These are phyloP conservation scores for Periconia digitata DNA, from an alignment of 2,329 filamentous ascomycete species.

Conservation along the genomic window DNA sequence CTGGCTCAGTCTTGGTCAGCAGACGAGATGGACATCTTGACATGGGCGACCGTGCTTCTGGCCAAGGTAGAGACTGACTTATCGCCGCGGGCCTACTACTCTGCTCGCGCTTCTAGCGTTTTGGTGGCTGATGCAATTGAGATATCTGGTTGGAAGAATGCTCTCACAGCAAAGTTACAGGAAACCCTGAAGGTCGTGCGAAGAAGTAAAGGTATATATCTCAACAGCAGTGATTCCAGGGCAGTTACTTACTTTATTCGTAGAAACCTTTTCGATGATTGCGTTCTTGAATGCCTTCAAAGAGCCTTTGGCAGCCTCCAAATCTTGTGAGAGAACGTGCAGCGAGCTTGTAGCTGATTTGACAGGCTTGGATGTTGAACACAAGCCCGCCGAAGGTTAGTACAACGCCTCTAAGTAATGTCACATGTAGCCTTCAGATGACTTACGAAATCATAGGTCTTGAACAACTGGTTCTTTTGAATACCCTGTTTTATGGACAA, in stretches of 20 bases:
- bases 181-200: constrained; percentile 36
- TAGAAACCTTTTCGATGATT: constrained; percentile 50
- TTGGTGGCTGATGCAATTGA: constrained; percentile 46
- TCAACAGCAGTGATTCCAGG: not conserved
- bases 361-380: constrained; percentile 55
- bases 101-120: constrained; percentile 42
- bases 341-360: constrained; percentile 63
- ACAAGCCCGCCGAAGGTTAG: constrained; percentile 47
- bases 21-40: constrained; percentile 22
- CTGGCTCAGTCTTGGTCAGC: constrained; percentile 17
- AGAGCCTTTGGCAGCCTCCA: constrained; percentile 51
- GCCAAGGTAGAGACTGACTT: constrained; percentile 19
- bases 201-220: constrained; percentile 19
- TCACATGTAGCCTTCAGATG: not conserved
- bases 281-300: constrained; percentile 53
- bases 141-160: constrained; percentile 42
- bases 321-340: constrained; percentile 54
- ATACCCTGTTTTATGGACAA: constrained; percentile 54
- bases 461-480: constrained; percentile 56
- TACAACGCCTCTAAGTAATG: not conserved
- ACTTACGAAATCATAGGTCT: constrained; percentile 38
- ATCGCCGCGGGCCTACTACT: constrained; percentile 45
- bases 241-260: not conserved
- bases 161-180: constrained; percentile 40
- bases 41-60: constrained; percentile 27